Base-by-base conservation (phyloP, 371 early-diverging fungal species). In the Circinella minor region DNA sequence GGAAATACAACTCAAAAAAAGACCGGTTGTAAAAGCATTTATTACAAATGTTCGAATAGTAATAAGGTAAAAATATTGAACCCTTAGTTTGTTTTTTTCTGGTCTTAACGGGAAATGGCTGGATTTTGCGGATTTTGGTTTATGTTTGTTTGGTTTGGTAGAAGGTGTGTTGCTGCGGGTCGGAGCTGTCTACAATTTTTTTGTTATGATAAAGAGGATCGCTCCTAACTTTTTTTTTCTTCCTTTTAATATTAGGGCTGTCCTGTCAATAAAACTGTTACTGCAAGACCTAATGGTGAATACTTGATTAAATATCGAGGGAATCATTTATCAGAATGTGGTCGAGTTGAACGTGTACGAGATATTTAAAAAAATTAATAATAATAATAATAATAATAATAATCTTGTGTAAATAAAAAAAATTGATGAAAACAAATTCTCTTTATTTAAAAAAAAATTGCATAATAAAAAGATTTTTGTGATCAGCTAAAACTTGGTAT, bases 191-290 rank as follows among this genome's bases (percentile, higher is more conserved):
- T 47, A 74, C 77, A 77, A 77, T 72, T 65, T 71, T 71, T 72
- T 59, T 27, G 10, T 59, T 39, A 15, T 10, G 18, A 57, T 48
- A 34, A 47, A 36, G 36, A 18, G 11, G 57, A 43, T 43, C 43
- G 43, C 11, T 43, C 11, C 43, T 43, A 11, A 43, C 43, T 9
- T 43, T 57, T 5, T 57, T n/a, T 27, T 57, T n/a, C 1, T n/a
- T 13, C 0, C 15, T 51, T 15, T 13, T 55, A 14, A n/a, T 37
- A 37, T 61, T 65, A 83, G 81, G 84, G 84, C 34, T 83, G 84
- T 55, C 74, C 81, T 62, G 89, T 89, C n/a, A 89, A 89, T 68
- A 89, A 88, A 65, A 89, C 90, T 1, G 90, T 89, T 34, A 89
- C 88, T 15, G 86, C 82, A 39, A 74, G 81, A 64, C 84, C 83